These are phyloP conservation scores for Metarhizium robertsii DNA, from an alignment of 2,329 filamentous ascomycete genomes.

Conservation along the genomic window DNA sequence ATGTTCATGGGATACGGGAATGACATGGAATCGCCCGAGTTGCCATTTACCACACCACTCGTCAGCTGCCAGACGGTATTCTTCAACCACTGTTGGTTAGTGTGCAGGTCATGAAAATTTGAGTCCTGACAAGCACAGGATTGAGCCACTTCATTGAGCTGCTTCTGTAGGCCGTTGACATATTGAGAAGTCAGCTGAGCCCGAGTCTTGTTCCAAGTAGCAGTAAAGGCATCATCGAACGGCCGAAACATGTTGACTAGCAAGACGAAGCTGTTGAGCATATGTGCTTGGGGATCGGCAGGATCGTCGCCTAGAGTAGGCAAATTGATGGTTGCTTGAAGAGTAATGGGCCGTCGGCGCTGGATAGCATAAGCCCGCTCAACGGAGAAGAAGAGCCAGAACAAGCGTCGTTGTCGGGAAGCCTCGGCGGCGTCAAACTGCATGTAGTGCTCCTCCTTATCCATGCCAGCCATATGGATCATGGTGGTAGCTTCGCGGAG, in stretches of 20 bases:
- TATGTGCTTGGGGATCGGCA: slow-evolving; percentile 41
- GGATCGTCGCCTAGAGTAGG: slow-evolving; percentile 54
- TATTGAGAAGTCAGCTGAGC: slow-evolving; percentile 47
- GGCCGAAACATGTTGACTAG: slow-evolving; percentile 55
- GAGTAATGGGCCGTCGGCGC: slow-evolving; percentile 57
- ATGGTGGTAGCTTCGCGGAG: slow-evolving; percentile 69
- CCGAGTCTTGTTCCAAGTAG: slow-evolving; percentile 57
- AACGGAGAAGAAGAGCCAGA: slow-evolving; percentile 63
- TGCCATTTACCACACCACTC: slow-evolving; percentile 36
- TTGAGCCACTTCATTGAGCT: slow-evolving; percentile 47
- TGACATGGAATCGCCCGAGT: slow-evolving; percentile 43
- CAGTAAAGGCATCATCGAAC: slow-evolving; percentile 56
- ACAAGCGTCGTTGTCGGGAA: slow-evolving; percentile 55
- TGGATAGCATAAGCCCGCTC: slow-evolving; percentile 68
- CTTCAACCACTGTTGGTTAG: slow-evolving; percentile 58
- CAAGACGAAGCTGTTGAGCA: slow-evolving; percentile 47
- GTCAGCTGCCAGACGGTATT: slow-evolving; percentile 55
- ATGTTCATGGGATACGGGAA: slow-evolving; percentile 57
- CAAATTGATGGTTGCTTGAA: slow-evolving; percentile 60
- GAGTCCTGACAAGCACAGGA: slow-evolving; percentile 43
- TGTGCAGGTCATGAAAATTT: slow-evolving; percentile 44
- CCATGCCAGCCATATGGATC: slow-evolving; percentile 49
- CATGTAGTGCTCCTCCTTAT: slow-evolving; percentile 53
- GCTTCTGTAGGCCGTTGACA: slow-evolving; percentile 50
- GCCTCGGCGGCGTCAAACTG: slow-evolving; percentile 50